These are phyloP conservation scores for Moringa oleifera DNA, from an alignment of 345 rosid species.

Conservation along the genomic window DNA sequence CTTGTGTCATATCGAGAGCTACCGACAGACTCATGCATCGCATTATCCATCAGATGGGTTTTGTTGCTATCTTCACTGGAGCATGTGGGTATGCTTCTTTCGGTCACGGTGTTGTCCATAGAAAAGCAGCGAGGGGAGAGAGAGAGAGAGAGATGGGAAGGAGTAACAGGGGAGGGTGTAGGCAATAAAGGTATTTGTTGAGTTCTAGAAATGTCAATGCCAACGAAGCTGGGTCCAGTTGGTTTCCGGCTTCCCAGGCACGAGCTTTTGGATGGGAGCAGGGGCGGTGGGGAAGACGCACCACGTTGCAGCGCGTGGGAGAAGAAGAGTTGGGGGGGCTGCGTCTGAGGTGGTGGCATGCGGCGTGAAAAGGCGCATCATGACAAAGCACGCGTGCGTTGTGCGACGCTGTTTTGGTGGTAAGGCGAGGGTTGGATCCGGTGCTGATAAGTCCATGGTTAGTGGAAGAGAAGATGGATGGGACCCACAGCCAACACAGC, in stretches of 20 bases:
- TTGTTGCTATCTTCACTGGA: background rate
- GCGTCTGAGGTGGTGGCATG: no score
- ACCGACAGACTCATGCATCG: constrained; percentile 7
- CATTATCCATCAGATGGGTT: constrained; percentile 1
- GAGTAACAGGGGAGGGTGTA: background rate
- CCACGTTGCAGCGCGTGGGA: background rate
- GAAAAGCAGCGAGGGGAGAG: constrained; percentile 8
- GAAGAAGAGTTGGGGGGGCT: no score
- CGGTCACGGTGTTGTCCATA: constrained; percentile 30
- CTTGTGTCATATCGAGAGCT: constrained; percentile 16
- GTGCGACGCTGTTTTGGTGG: no score
- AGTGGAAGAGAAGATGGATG: background rate
- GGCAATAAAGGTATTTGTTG: constrained; percentile 15
- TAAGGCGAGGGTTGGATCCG: no score
- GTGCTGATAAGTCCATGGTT: no score
- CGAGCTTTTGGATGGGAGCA: background rate
- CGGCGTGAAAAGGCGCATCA: constrained; percentile 6
- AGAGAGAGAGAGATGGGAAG: constrained; percentile 17
- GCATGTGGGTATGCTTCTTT: constrained; percentile 9
- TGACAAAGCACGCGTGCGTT: background rate
- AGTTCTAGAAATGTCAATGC: constrained; percentile 38
- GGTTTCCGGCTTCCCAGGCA: constrained; percentile 13
- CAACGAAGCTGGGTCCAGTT: constrained; percentile 34
- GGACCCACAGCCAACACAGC: constrained; percentile 1
- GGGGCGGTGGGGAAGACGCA: background rate